Conservation (phyloP, 805 yeast species). For the Suhomyces faveliae region DNA sequence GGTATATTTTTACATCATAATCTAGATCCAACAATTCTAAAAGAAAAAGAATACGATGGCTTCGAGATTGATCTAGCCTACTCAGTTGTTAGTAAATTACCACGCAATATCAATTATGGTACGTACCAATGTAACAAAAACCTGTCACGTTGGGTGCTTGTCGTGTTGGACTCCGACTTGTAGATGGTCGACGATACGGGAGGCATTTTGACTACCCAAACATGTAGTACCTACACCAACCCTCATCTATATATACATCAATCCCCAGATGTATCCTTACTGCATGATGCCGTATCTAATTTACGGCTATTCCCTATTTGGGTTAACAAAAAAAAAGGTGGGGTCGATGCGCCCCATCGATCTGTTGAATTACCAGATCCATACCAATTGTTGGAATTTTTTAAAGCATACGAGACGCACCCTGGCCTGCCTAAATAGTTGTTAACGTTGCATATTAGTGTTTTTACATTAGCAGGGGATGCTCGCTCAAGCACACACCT, state of each 20-base stretch:
- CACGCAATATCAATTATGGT: neutral
- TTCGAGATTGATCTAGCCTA: slow-evolving; percentile 56
- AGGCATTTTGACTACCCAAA: neutral
- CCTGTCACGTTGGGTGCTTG: slow-evolving; percentile 15
- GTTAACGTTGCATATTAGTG: too few relatives aligned
- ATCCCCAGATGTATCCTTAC: neutral
- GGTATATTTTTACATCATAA: slow-evolving; percentile 53
- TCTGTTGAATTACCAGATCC: neutral
- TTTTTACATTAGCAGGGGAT: neutral
- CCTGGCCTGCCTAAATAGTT: too few relatives aligned
- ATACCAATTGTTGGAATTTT: neutral
- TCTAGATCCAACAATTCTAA: slow-evolving; percentile 58
- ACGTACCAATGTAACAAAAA: slow-evolving; percentile 31
- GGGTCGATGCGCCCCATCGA: neutral
- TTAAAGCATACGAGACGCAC: too few relatives aligned
- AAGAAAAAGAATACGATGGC: slow-evolving; percentile 62
- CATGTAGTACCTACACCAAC: neutral
- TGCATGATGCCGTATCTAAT: neutral
- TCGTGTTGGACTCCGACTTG: neutral
- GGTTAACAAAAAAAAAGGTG: neutral
- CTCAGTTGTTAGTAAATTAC: slow-evolving; percentile 5
- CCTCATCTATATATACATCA: neutral
- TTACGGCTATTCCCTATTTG: slow-evolving; percentile 1
- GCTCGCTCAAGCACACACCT: too few relatives aligned
- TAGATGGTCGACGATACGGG: neutral